Base-by-base conservation (phyloP, 176 grass and related monocot species). In the Cymbopogon citratus region DNA sequence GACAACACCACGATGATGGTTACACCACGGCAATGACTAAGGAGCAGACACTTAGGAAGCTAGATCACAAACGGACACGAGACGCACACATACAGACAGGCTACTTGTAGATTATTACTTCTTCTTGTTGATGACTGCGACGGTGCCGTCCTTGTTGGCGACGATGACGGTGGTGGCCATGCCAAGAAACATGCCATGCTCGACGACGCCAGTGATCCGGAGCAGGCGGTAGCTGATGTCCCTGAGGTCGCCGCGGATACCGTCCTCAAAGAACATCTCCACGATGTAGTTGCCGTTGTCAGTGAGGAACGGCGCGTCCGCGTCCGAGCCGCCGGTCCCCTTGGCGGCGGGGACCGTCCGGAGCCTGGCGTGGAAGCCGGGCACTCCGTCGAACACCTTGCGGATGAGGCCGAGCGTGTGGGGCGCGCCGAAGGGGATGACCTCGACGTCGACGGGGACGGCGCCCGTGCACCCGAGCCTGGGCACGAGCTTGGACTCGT, bases 181-280 rank as follows among this genome's bases (percentile, higher is more conserved):
- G 41, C 91, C 91, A 12, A 94, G 84, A 39, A 94, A 94, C 87
- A 91, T 86, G 73, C 88, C 91, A 65, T 94, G 91, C 79, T 94
- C 91, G 52, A 94, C 80, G 9, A 94, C 88, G 18, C 91, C 88
- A 29, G 91, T 91, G 78, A 94, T 84, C 57, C 83, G 81, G 51
- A 94, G 82, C 11, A 91, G 84, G 44, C 66, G 25, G 80, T 88
- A 88, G 72, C 88, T 91, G 15, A 94, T 63, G 9, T 48, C 59
- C 44, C 29, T 15, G 23, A 94, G 84, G 38, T 94, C 85, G 80
- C 82, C 88, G 36, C 3, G 43, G 24, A 94, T 88, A 12, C 91
- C 91, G 24, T 88, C 83, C 1, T 86, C 79, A 52, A 94, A 91
- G 77, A 90, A 91, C 82, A 94, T 85, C 86, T 94, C 87, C 0